A percentile compares a stretch with the other conserved stretches of the same genome.
phyloP scores from a whole-genome alignment of 148 eudicot species.

The Euryodendron excelsum region DNA sequence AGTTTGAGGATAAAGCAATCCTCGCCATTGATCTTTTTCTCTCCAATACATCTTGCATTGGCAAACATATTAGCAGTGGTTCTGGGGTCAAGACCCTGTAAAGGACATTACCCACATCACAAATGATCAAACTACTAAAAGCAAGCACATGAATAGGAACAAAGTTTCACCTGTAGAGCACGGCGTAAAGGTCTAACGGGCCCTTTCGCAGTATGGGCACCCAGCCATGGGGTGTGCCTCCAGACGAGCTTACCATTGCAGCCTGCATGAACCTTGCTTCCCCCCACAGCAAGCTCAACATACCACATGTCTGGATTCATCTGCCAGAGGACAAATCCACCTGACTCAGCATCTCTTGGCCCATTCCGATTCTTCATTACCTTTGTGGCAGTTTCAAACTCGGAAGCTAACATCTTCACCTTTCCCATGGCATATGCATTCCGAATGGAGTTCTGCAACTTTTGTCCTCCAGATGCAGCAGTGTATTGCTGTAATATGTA shows the following conservation, averaged over 20 bases:
- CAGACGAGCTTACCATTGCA: conserved; percentile 60
- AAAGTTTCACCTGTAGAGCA: conserved; percentile 47
- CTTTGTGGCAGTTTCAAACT: conserved; percentile 42
- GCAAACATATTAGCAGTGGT: conserved; percentile 58
- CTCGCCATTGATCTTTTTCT: conserved; percentile 52
- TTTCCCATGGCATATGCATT: conserved; percentile 60
- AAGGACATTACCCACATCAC: conserved; percentile 5
- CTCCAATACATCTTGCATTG: conserved; percentile 47
- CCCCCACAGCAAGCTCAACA: conserved; percentile 55
- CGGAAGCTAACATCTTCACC: conserved; percentile 50
- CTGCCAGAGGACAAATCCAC: conserved; percentile 63
- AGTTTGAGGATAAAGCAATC: conserved; percentile 58
- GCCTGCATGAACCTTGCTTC: conserved; percentile 58
- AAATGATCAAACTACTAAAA: neutral
- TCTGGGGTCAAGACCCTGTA: conserved; percentile 64
- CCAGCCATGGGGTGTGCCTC: conserved; percentile 68
- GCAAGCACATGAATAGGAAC: neutral
- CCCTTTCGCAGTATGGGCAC: conserved; percentile 57
- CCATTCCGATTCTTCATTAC: conserved; percentile 34
- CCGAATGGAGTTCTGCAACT: conserved; percentile 38
- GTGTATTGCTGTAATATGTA: conserved; percentile 59
- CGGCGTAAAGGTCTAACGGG: conserved; percentile 54
- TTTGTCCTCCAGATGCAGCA: conserved; percentile 57
- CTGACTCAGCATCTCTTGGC: conserved; percentile 44
- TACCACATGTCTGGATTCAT: conserved; percentile 68